Percentiles rank a stretch among this genome's conserved stretches.
Evolutionary conservation across 2,329 filamentous ascomycete genomes (phyloP).

Genomic region (Pestalotiopsis sp.): DNA sequence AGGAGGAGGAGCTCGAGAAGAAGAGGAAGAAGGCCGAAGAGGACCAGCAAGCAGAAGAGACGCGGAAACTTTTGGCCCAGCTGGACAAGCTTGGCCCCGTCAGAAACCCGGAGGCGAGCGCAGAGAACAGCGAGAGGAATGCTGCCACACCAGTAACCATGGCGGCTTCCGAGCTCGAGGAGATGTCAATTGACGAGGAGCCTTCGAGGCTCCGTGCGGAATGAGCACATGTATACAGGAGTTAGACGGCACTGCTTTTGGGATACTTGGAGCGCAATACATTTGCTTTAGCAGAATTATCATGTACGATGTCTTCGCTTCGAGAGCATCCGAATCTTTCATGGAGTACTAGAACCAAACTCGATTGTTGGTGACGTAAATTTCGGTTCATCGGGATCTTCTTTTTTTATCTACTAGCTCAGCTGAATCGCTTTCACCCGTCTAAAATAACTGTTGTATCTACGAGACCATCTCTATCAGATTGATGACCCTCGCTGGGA

Average conservation of each 20-base stretch:
- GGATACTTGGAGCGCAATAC: not conserved
- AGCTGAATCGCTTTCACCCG: not conserved
- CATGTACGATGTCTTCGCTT: not conserved
- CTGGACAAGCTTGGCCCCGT: conserved; percentile 40
- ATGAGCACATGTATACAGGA: not conserved
- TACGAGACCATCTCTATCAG: not conserved
- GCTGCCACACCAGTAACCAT: conserved; percentile 29
- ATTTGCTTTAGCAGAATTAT: not conserved
- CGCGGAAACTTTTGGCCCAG: conserved; percentile 50
- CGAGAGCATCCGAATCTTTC: not conserved
- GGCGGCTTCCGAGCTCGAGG: conserved; percentile 37
- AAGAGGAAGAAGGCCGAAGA: conserved; percentile 47
- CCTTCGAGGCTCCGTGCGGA: not conserved
- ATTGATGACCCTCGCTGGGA: not conserved
- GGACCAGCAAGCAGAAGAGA: conserved; percentile 50
- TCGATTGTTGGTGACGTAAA: not conserved
- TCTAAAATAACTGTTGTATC: not conserved
- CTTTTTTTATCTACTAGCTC: not conserved
- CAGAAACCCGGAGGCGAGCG: conserved; percentile 39
- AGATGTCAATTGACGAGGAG: conserved; percentile 35
- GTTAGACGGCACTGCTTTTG: not conserved
- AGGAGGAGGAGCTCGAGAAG: conserved; percentile 48
- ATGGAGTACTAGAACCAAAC: not conserved
- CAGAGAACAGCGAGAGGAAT: conserved; percentile 36
- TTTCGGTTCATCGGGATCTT: not conserved